A percentile compares a stretch with the other conserved stretches of the same genome.
phyloP scores from a whole-genome alignment of 805 yeast species.

The Saccharomyces cerevisiae region DNA sequence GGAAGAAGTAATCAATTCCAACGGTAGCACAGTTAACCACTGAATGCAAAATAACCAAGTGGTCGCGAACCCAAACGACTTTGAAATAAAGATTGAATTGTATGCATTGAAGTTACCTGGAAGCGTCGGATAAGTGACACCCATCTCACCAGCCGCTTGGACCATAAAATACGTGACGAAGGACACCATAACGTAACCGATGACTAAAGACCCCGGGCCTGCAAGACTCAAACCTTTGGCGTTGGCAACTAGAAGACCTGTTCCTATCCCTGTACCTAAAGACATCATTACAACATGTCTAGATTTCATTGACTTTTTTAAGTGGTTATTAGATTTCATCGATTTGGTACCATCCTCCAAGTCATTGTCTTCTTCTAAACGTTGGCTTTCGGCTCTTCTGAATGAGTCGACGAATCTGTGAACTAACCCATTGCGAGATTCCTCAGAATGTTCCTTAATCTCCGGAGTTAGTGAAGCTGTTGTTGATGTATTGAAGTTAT shows the following conservation, averaged over 20 bases:
- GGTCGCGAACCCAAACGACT: constrained; percentile 63
- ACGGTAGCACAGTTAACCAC: constrained; percentile 56
- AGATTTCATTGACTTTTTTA: constrained; percentile 19
- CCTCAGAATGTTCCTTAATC: background rate
- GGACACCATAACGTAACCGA: constrained; percentile 52
- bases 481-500: background rate
- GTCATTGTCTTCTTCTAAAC: constrained; percentile 6
- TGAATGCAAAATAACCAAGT: constrained; percentile 63
- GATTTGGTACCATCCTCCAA: constrained; percentile 15
- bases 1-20: constrained; percentile 56
- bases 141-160: constrained; percentile 41
- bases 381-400: constrained; percentile 7
- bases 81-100: constrained; percentile 43
- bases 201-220: constrained; percentile 41
- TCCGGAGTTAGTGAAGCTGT: background rate
- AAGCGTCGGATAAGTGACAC: constrained; percentile 34
- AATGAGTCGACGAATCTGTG: constrained; percentile 5
- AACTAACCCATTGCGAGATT: background rate
- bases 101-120: constrained; percentile 37
- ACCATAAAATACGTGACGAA: constrained; percentile 50
- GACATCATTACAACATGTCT: constrained; percentile 67
- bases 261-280: constrained; percentile 77
- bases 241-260: constrained; percentile 54
- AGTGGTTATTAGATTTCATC: constrained; percentile 7
- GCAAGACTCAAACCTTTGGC: constrained; percentile 39